Base-by-base conservation (phyloP, 768 basidiomycete genomes). In the Hemileccinum impolitum region DNA sequence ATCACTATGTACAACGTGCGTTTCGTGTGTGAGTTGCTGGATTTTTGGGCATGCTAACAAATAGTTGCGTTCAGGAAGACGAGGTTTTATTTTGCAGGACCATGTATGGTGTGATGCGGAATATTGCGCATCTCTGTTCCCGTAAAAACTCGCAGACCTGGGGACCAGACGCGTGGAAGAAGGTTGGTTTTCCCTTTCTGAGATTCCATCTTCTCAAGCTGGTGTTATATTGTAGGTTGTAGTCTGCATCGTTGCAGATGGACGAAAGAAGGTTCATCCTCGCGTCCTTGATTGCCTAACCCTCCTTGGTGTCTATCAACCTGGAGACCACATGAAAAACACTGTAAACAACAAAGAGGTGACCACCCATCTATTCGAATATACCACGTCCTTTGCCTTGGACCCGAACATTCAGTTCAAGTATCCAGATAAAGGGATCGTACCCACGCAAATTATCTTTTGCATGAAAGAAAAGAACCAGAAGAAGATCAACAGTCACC, bases 131-230 rank as follows among this genome's bases (percentile, higher is more conserved):
- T 67, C 72, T 90, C 17, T 90, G 89, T 61, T 81, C 88, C 18
- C 81, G 95, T 26, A 90, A 90, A 62, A 87, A 87, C 51, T 92
- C 89, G 10, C 89, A 91, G 59, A 96, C 92, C 5, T 98, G 95
- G 95, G 95, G 95, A 3, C 81, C 83, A 4, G 93, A 95, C 39
- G 87, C 92, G 4, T 98, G 95, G 95, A 92, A 97, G 68, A 97
- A 96, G 80, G 87, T 82, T 42, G 18, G 31, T 17, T 6, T 40
- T 23, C 26, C 41, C 8, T 21, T 37, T 14, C 31, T 8, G n/a
- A 53, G 15, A 44, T 19, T 12, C 35, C 19, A 14, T 17, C 7
- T 31, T 13, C 17, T 32, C n/a, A 7, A 8, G 12, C 40, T 62
- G 26, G 56, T 23, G 17, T 3, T 19, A 10, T 28, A 14, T 11